Evolutionary conservation across 2,329 filamentous ascomycete genomes (phyloP).

Genomic region (Ophiostoma sp.): DNA sequence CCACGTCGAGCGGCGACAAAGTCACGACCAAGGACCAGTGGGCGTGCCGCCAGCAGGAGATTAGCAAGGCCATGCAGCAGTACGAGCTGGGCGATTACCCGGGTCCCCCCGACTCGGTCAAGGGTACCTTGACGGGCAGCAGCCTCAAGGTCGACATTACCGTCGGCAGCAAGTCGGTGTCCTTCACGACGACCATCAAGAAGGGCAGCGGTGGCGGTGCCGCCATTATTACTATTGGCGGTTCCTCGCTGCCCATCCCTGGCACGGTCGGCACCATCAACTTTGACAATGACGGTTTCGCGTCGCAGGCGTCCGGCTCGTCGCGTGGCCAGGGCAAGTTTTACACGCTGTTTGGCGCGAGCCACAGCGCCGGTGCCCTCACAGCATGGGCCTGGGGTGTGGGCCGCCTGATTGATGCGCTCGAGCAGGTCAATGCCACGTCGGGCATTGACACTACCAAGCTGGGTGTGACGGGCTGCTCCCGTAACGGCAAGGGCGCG

Average conservation of each 20-base stretch:
- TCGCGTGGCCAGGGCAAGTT: slow-evolving; percentile 60
- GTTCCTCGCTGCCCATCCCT: slow-evolving; percentile 56
- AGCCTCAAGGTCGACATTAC: slow-evolving; percentile 48
- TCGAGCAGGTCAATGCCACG: slow-evolving; percentile 50
- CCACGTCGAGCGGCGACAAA: slow-evolving; percentile 44
- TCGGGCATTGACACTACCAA: slow-evolving; percentile 51
- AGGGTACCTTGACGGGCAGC: slow-evolving; percentile 46
- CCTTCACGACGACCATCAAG: slow-evolving; percentile 46
- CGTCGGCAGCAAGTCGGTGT: slow-evolving; percentile 47
- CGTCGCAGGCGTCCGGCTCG: slow-evolving; percentile 46
- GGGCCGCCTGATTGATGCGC: slow-evolving; percentile 59
- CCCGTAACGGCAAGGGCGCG: slow-evolving; percentile 64
- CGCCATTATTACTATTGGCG: slow-evolving; percentile 60
- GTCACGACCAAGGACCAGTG: slow-evolving; percentile 50
- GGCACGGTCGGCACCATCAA: slow-evolving; percentile 56
- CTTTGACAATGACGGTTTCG: slow-evolving; percentile 61
- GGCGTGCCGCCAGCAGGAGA: slow-evolving; percentile 51
- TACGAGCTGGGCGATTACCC: slow-evolving; percentile 54
- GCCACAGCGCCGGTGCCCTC: slow-evolving; percentile 57
- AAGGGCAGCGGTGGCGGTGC: slow-evolving; percentile 43
- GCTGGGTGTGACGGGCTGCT: slow-evolving; percentile 63
- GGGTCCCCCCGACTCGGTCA: slow-evolving; percentile 47
- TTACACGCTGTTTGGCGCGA: slow-evolving; percentile 58
- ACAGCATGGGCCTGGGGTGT: slow-evolving; percentile 66
- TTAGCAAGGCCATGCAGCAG: slow-evolving; percentile 50